Conservation (phyloP, 352 stramenopile species). For the Phytophthora aleatoria region DNA sequence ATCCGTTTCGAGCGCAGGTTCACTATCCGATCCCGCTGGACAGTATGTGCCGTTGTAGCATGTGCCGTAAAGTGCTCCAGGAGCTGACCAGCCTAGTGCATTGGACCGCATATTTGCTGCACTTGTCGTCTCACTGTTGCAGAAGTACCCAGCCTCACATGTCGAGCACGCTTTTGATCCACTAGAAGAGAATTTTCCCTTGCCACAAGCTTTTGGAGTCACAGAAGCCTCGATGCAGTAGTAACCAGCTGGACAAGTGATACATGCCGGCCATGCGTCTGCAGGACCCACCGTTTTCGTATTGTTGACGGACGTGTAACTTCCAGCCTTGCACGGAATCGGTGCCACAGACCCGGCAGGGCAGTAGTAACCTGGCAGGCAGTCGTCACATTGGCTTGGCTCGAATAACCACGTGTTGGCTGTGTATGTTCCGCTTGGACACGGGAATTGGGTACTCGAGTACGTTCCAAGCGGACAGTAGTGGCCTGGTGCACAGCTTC, state of each 20-base stretch:
- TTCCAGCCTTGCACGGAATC: slow-evolving; percentile 76
- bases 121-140: slow-evolving; percentile 70
- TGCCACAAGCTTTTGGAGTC: slow-evolving; percentile 67
- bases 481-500: slow-evolving; percentile 74
- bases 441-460: slow-evolving; percentile 72
- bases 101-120: slow-evolving; percentile 64
- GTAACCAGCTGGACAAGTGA: slow-evolving; percentile 79
- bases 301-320: slow-evolving; percentile 74
- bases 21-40: slow-evolving; percentile 59
- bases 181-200: slow-evolving; percentile 60
- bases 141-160: slow-evolving; percentile 84
- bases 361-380: slow-evolving; percentile 79
- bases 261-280: slow-evolving; percentile 62
- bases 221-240: slow-evolving; percentile 76
- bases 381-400: slow-evolving; percentile 76
- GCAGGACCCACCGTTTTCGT: slow-evolving; percentile 69
- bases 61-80: slow-evolving; percentile 65
- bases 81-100: slow-evolving; percentile 56
- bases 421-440: slow-evolving; percentile 84
- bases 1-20: slow-evolving; percentile 72
- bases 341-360: slow-evolving; percentile 61
- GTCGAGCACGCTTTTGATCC: slow-evolving; percentile 59
- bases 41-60: slow-evolving; percentile 92
- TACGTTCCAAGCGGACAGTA: slow-evolving; percentile 89
- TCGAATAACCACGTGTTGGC: slow-evolving; percentile 77